phyloP scores from a whole-genome alignment of 805 yeast genomes.

The Pichia ethanolica region DNA sequence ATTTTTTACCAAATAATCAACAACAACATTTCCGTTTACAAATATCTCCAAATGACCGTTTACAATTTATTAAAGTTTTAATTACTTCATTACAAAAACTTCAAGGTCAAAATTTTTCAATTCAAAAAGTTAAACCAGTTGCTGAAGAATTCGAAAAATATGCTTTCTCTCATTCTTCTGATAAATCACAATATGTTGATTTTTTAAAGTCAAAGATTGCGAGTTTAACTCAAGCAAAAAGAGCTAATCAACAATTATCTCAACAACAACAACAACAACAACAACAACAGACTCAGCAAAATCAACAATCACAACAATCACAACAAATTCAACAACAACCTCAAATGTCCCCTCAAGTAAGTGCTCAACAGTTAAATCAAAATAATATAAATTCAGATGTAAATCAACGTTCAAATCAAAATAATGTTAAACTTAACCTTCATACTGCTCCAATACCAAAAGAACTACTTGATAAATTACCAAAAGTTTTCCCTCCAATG shows the following conservation, averaged over 20 bases:
- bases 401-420: too few relatives aligned
- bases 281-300: neutral
- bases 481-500: constrained; percentile 63
- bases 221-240: constrained; percentile 31
- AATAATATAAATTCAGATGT: too few relatives aligned
- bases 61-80: constrained; percentile 27
- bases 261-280: constrained; percentile 4
- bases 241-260: constrained; percentile 2
- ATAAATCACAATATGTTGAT: constrained; percentile 52
- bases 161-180: constrained; percentile 50
- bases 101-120: constrained; percentile 25
- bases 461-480: constrained; percentile 55
- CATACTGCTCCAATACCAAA: constrained; percentile 68
- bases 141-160: constrained; percentile 69
- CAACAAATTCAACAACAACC: neutral
- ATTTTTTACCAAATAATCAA: constrained; percentile 3
- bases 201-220: constrained; percentile 35
- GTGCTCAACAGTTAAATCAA: neutral
- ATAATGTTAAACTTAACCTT: constrained; percentile 31
- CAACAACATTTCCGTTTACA: constrained; percentile 13
- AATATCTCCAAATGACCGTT: constrained; percentile 25
- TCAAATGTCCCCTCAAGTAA: neutral
- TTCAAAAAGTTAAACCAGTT: constrained; percentile 39
- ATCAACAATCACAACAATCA: constrained; percentile 8
- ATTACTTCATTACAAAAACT: constrained; percentile 27